Percentiles rank a stretch among this genome's conserved stretches.
Evolutionary conservation across 148 eudicot genomes (phyloP).

Genomic region (Chenopodium formosanum): DNA sequence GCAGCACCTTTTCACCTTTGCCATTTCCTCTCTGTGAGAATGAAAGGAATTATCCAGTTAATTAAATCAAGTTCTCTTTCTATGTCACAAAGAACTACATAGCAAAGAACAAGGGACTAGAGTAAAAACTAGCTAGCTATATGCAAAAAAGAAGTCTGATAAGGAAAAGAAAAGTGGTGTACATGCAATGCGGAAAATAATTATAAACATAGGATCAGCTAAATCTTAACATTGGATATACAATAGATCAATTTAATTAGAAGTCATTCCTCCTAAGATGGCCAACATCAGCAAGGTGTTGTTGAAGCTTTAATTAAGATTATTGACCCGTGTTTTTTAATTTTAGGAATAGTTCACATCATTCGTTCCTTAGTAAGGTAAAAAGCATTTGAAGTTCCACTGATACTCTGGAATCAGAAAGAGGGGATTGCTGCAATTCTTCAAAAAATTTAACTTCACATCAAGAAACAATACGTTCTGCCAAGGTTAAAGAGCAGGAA

Average conservation of each 20-base stretch:
- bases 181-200: background rate
- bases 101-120: background rate
- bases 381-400: background rate
- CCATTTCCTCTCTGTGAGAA: slow-evolving; percentile 66
- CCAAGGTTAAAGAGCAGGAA: background rate
- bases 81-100: background rate
- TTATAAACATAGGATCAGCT: background rate
- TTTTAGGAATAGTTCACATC: background rate
- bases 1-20: slow-evolving; percentile 44
- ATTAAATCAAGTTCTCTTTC: background rate
- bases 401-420: background rate
- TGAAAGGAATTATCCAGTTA: background rate
- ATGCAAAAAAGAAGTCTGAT: background rate
- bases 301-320: background rate
- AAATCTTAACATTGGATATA: background rate
- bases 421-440: too few relatives aligned
- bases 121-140: background rate
- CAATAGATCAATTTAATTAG: too few relatives aligned
- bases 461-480: too few relatives aligned
- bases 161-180: background rate
- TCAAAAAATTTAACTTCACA: too few relatives aligned
- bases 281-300: background rate
- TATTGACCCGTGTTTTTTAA: too few relatives aligned
- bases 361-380: background rate
- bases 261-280: too few relatives aligned